phyloP scores from a whole-genome alignment of 2,329 filamentous ascomycete genomes.

The Aspergillus chevalieri region DNA sequence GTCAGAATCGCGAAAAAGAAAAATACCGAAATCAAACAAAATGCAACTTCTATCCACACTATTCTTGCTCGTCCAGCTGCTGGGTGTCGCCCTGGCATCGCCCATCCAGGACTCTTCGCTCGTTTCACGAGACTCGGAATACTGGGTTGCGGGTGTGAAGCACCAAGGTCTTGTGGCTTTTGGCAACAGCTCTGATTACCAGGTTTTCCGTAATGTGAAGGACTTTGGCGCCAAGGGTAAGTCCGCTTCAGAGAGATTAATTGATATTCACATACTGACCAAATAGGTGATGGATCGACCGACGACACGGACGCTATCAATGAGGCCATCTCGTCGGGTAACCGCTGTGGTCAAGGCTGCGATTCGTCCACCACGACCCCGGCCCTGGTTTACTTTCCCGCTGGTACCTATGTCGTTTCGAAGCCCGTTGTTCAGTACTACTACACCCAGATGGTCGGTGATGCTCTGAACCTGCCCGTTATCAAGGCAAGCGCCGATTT shows the following conservation, averaged over 20 bases:
- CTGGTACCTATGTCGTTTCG: slow-evolving; percentile 78
- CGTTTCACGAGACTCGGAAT: slow-evolving; percentile 39
- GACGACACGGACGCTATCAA: slow-evolving; percentile 92
- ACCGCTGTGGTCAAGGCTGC: slow-evolving; percentile 73
- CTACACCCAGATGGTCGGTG: slow-evolving; percentile 88
- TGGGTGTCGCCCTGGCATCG: slow-evolving; percentile 28
- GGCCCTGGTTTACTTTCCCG: slow-evolving; percentile 84
- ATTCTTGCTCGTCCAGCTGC: slow-evolving; percentile 23
- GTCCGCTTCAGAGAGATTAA: slow-evolving; percentile 24
- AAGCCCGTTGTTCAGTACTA: slow-evolving; percentile 77
- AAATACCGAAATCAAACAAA: background rate
- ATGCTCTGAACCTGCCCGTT: slow-evolving; percentile 64
- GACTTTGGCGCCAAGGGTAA: slow-evolving; percentile 68
- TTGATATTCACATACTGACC: slow-evolving; percentile 13
- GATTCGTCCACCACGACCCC: slow-evolving; percentile 79
- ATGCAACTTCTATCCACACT: slow-evolving; percentile 5
- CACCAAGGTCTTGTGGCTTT: slow-evolving; percentile 66
- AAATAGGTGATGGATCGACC: slow-evolving; percentile 55
- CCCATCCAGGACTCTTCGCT: slow-evolving; percentile 15
- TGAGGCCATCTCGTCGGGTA: slow-evolving; percentile 66
- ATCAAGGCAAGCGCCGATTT: slow-evolving; percentile 71
- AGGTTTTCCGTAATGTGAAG: slow-evolving; percentile 70
- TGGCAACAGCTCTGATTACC: slow-evolving; percentile 51
- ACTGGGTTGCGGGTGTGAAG: slow-evolving; percentile 66
- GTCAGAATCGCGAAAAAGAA: background rate